Base-by-base conservation (phyloP, 2,329 filamentous ascomycete genomes). In the Hyphodiscus sp. region DNA sequence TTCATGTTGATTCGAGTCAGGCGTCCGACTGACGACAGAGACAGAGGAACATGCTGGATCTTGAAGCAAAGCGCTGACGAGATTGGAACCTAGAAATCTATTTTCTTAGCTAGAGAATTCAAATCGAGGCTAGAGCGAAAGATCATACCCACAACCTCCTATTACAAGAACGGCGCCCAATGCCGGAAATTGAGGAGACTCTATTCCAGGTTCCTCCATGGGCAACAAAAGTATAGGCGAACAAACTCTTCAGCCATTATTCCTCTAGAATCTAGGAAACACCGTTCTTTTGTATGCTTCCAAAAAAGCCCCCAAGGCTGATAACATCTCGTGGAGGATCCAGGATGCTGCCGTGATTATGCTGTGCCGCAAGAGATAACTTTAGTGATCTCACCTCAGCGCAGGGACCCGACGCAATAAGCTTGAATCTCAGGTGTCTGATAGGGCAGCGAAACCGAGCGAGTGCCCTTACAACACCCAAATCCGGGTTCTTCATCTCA, bases 11-110 rank as follows among this genome's bases (percentile, higher is more conserved):
- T 70, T 70, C 16, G 50, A 53, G 2, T 46, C 50, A 2, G 60
- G 47, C 2, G 61, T 57, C 4, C 63, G 61, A 49, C 69, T 69
- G 3, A 71, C 16, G 6, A 71, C 62, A 30, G 62, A 57, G 13
- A 71, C 60, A 0, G 57, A 15, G 2, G 55, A 58, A 20, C 56
- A 60, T 9, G 56, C 57, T 1, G 49, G 20, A 20, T 68, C 64
- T 2, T 56, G 19, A 1, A 67, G 49, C 0, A 70, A 62, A 2
- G 63, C 55, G 0, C 53, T 30, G 18, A 71, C 69, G 2, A 71
- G 56, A 26, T 51, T 44, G 42, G 42, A 44, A 11, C 42, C 42
- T 44, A 44, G 42, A 23, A 20, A 44, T 19, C 42, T 23, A 18
- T 16, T n/a, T 38, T 38, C 33, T 38, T 38, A 38, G 33, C 16